Conservation (phyloP, 2,329 filamentous ascomycete species). For the Ambrosiella cleistominuta region DNA sequence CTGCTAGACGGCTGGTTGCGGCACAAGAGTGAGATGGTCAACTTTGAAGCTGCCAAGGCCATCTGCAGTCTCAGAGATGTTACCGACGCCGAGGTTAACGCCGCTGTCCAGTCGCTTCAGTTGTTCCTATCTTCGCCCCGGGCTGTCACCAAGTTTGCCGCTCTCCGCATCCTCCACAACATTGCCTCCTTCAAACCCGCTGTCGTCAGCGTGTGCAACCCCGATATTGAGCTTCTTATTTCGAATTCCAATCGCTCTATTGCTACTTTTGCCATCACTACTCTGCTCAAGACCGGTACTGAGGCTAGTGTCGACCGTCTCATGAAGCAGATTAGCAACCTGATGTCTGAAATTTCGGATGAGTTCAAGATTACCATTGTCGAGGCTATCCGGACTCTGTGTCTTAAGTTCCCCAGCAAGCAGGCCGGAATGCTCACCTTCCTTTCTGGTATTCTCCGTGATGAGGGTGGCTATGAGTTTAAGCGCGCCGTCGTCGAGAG, state of each 20-base stretch:
- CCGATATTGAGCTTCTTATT: constrained; percentile 90
- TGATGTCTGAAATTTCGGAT: constrained; percentile 98
- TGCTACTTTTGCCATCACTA: constrained; percentile 95
- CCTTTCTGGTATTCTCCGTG: constrained; percentile 86
- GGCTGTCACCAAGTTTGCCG: constrained; percentile 92
- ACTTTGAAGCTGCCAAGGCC: constrained; percentile 96
- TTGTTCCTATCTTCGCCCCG: constrained; percentile 91
- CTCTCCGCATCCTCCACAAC: constrained; percentile 87
- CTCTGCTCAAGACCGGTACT: constrained; percentile 92
- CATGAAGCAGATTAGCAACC: constrained; percentile 96
- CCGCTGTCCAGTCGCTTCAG: constrained; percentile 88
- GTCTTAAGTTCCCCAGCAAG: constrained; percentile 94
- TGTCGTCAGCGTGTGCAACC: constrained; percentile 84
- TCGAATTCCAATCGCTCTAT: constrained; percentile 95
- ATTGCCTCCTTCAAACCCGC: constrained; percentile 94
- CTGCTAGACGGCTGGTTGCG: constrained; percentile 90
- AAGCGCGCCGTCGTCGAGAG: constrained; percentile 95
- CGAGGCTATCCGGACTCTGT: constrained; percentile 89
- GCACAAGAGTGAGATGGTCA: constrained; percentile 99
- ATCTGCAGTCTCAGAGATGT: constrained; percentile 92
- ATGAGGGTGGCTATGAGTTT: constrained; percentile 96
- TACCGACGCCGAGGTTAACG: constrained; percentile 74
- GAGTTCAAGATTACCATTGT: constrained; percentile 99
- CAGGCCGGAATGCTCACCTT: constrained; percentile 96
- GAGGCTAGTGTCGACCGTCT: constrained; percentile 90